Conservation (phyloP, 371 early-diverging fungal species). For the Parasitella parasitica region DNA sequence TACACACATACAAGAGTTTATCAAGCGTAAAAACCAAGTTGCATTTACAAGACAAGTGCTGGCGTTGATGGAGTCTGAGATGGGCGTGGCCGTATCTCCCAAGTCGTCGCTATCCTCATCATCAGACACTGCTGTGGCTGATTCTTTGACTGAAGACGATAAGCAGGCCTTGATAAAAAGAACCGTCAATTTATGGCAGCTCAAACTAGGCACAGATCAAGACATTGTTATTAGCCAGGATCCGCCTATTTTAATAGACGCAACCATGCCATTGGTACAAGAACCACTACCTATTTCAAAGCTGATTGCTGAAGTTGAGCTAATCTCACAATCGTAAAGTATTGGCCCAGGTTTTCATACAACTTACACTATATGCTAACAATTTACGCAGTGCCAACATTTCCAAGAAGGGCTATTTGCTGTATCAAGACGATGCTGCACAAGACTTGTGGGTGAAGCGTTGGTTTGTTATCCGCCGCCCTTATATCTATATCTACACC, state of each 20-base stretch:
- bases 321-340: constrained; percentile 57
- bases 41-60: constrained; percentile 45
- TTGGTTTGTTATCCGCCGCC: constrained; percentile 85
- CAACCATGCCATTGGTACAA: constrained; percentile 6
- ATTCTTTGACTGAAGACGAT: constrained; percentile 4
- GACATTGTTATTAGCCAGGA: constrained; percentile 60
- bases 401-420: constrained; percentile 60
- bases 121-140: constrained; percentile 18
- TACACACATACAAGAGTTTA: constrained; percentile 38
- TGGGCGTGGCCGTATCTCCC: background rate
- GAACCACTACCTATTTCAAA: constrained; percentile 30
- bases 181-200: constrained; percentile 49
- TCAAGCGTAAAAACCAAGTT: constrained; percentile 45
- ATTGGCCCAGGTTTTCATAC: too few relatives aligned
- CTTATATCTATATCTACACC: constrained; percentile 79
- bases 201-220: constrained; percentile 44
- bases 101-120: constrained; percentile 19
- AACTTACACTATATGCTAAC: too few relatives aligned
- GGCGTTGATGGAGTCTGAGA: constrained; percentile 11
- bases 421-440: constrained; percentile 59
- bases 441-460: constrained; percentile 74
- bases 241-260: constrained; percentile 26
- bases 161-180: constrained; percentile 34
- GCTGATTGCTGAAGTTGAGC: constrained; percentile 58
- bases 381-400: constrained; percentile 48